Conservation (phyloP, 177 flowering plant genomes). For the Vitis hybrid region DNA sequence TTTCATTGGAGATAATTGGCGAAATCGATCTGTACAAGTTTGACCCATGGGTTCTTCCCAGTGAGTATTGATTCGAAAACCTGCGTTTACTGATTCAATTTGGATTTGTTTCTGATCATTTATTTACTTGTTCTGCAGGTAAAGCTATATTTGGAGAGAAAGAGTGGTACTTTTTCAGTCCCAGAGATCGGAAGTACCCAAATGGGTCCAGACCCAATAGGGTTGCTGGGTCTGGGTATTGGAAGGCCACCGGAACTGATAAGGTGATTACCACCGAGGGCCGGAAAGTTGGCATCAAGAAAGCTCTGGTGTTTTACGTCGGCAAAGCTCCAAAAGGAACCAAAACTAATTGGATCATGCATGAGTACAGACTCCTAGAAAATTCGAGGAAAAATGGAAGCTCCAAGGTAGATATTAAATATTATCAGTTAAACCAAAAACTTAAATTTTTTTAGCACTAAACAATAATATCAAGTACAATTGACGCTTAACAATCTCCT, state of each 20-base stretch:
- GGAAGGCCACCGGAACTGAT: conserved; percentile 91
- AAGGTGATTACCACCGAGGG: conserved; percentile 57
- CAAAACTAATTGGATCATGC: conserved; percentile 91
- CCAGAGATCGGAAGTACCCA: conserved; percentile 77
- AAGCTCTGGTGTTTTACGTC: conserved; percentile 72
- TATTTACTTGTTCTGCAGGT: conserved; percentile 24
- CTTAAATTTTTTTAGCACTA: too few species aligned
- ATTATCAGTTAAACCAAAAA: too few species aligned
- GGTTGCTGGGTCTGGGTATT: conserved; percentile 78
- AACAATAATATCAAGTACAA: not conserved
- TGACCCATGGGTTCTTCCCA: conserved; percentile 82
- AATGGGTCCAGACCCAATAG: conserved; percentile 80
- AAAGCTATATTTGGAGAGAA: conserved; percentile 77
- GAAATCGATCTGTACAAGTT: conserved; percentile 79
- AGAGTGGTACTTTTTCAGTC: conserved; percentile 87
- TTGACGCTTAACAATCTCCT: not conserved
- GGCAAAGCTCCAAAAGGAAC: conserved; percentile 84
- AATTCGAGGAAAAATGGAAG: conserved; percentile 42
- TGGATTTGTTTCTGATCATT: not conserved
- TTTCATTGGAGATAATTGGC: conserved; percentile 50
- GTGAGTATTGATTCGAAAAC: conserved; percentile 30
- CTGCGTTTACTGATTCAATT: not conserved
- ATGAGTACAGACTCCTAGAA: conserved; percentile 66
- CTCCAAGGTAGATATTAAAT: conserved; percentile 36
- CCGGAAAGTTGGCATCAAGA: conserved; percentile 70